phyloP scores from a whole-genome alignment of 805 yeast species.

The Kodamaea neixiangensis region DNA sequence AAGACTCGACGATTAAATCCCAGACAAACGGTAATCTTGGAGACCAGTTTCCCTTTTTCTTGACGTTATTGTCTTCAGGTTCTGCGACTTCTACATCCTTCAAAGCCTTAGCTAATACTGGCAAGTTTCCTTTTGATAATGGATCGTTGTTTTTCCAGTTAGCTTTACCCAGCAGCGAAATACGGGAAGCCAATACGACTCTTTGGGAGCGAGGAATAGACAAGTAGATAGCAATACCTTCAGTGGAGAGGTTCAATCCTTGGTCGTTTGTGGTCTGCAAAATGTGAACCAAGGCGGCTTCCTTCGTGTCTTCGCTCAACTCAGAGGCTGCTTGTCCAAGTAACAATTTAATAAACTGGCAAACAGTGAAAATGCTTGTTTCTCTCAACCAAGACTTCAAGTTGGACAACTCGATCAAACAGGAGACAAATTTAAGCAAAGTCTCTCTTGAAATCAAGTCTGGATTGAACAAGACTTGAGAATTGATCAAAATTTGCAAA shows the following conservation, averaged over 20 bases:
- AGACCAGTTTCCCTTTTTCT: conserved; percentile 69
- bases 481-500: conserved; percentile 65
- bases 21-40: conserved; percentile 78
- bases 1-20: conserved; percentile 55
- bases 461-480: conserved; percentile 30
- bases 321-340: conserved; percentile 4
- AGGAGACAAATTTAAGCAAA: conserved; percentile 46
- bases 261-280: conserved; percentile 49
- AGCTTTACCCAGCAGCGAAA: conserved; percentile 14
- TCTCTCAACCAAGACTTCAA: conserved; percentile 86
- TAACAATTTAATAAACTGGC: conserved; percentile 42
- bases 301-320: conserved; percentile 10
- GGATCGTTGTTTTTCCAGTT: conserved; percentile 79
- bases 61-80: conserved; percentile 39
- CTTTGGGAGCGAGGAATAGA: conserved; percentile 42
- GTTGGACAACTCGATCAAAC: conserved; percentile 57
- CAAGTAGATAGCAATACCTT: conserved; percentile 76
- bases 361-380: conserved; percentile 71
- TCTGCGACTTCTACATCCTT: conserved; percentile 53
- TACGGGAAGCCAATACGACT: conserved; percentile 12
- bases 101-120: conserved; percentile 59
- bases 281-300: conserved; percentile 26
- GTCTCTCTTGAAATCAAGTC: conserved; percentile 16
- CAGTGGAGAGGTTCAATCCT: conserved; percentile 66
- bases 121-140: conserved; percentile 66